Evolutionary conservation across 345 rosid genomes (phyloP).

Genomic region (Eutrema yunnanense): DNA sequence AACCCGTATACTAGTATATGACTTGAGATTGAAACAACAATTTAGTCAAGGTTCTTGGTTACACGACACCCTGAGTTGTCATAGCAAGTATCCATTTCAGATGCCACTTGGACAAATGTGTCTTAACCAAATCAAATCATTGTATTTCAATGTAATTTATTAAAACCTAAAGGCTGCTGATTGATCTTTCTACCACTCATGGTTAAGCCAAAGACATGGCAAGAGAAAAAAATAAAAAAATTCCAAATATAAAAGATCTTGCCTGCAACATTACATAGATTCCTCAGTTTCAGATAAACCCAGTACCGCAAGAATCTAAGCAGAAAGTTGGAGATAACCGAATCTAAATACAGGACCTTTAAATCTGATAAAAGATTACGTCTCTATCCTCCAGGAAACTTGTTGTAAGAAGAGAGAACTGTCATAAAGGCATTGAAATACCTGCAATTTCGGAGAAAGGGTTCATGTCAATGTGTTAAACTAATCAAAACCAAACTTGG

Average conservation of each 20-base stretch:
- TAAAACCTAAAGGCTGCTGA: background rate
- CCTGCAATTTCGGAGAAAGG: slow-evolving; percentile 10
- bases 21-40: background rate
- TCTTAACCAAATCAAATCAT: background rate
- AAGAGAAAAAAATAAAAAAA: background rate
- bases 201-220: background rate
- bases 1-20: background rate
- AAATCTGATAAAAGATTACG: background rate
- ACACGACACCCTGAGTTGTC: slow-evolving; percentile 27
- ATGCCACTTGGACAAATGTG: background rate
- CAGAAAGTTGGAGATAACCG: background rate
- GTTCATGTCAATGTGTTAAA: slow-evolving; percentile 7
- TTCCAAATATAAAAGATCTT: slow-evolving; percentile 4
- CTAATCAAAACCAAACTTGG: background rate
- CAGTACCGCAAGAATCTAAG: slow-evolving; percentile 5
- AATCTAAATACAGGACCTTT: background rate
- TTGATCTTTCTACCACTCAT: background rate
- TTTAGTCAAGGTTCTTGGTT: slow-evolving; percentile 21
- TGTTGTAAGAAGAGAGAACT: background rate
- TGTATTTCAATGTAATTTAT: background rate
- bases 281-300: slow-evolving; percentile 1
- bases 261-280: slow-evolving; percentile 6
- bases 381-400: slow-evolving; percentile 2
- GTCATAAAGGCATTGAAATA: slow-evolving; percentile 31
- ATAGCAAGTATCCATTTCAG: slow-evolving; percentile 7